Evolutionary conservation across 1,284 basidiomycete genomes (phyloP), one percentile per base, ranked within the genome.

Genomic region (Ustilago tritici): DNA sequence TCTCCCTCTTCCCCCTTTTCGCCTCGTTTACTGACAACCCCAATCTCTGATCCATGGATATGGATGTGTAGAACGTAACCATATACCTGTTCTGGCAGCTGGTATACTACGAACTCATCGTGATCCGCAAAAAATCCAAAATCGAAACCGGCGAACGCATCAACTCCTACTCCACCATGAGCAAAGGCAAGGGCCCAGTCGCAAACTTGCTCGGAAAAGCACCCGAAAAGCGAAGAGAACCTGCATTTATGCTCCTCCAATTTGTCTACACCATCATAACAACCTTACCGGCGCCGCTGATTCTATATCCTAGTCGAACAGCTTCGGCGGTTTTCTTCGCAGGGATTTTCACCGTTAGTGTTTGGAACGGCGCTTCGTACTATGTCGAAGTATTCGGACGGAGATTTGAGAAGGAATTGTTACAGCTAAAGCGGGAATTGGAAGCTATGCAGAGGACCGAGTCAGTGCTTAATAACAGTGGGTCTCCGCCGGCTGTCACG

Each of bases 51-150:
- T 11, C 9, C 6, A 6, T 17, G 46, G n/a, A 10, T 49, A 9
- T 49, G 49, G n/a, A 28, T 28, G 17, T 4, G 36, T 87, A 93
- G 66, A 94, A 91, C 80, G 90, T 69, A 83, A 84, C 88, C 0
- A 90, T 90, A 36, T 98, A 97, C 87, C 94, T 96, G 89, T 86
- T 88, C 55, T 94, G 94, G 60, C 95, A 97, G 87, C 89, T 95
- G 15, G 87, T 94, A 92, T 83, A 83, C 91, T 88, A 38, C 43
- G 60, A 70, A 31, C 60, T 77, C 53, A 78, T 78, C 47, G 61
- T 71, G 6, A 69, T 79, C 28, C 69, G 78, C 23, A 72, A 70
- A 49, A 70, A 66, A 36, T 15, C 41, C 35, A 72, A 50, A 68
- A 82, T 84, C 65, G 76, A 63, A 62, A 69, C 79, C n/a, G 81